Percentiles rank a stretch among this genome's conserved stretches.
Evolutionary conservation across 1,284 basidiomycete genomes (phyloP).

Genomic region (Gymnopus androsaceus): DNA sequence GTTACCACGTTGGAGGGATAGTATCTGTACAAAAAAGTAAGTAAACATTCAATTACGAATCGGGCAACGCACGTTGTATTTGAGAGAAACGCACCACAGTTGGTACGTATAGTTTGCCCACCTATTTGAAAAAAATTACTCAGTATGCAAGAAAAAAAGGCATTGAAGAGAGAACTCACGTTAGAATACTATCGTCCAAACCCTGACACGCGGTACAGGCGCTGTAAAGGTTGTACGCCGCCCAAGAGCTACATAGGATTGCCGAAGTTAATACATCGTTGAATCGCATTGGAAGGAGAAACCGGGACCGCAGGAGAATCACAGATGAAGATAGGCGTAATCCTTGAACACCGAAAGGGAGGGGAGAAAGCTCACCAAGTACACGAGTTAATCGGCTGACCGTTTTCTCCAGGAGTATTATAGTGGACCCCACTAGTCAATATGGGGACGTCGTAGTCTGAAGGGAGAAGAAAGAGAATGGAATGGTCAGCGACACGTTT

Average conservation of each 20-base stretch:
- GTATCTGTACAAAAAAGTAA: conserved; percentile 1
- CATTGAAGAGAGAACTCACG: background rate
- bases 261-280: no score
- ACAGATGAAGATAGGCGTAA: background rate
- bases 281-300: no score
- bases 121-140: background rate
- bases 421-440: background rate
- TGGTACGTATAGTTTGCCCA: conserved; percentile 3
- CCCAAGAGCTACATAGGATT: conserved; percentile 11
- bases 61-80: conserved; percentile 5
- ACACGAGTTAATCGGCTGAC: background rate
- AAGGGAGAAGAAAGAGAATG: background rate
- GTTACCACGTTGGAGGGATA: conserved; percentile 9
- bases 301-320: background rate
- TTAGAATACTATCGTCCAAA: background rate
- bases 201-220: conserved; percentile 14
- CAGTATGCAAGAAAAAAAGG: background rate
- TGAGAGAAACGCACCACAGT: conserved; percentile 6
- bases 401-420: background rate
- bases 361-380: conserved; percentile 3
- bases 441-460: conserved; percentile 9
- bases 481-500: background rate
- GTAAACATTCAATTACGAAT: background rate
- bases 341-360: background rate
- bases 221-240: conserved; percentile 15